Evolutionary conservation across 169 alveolate genomes (phyloP), one percentile per base, ranked within the genome.

Genomic region (Plasmodium relictum): DNA sequence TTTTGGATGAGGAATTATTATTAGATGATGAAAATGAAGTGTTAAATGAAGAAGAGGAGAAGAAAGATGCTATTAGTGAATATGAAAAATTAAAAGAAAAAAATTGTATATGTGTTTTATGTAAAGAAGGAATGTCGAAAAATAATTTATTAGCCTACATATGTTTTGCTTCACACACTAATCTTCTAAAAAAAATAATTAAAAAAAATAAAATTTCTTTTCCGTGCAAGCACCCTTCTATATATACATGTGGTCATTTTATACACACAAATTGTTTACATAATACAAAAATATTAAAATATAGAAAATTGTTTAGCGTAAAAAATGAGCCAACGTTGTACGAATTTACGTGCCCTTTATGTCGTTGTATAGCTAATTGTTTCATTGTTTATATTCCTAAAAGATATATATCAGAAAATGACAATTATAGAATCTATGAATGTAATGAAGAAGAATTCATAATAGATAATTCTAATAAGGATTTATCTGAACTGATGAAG

Each of bases 231-330:
- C 56, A 78, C 12, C 80, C 89, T 12, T 54, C 89, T 5, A 63
- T 78, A 78, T 78, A 78, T 18, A 78, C 89, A 3, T 78, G 89
- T 78, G 89, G 89, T 5, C 89, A 78, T 48, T 62, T 78, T 31
- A 65, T 78, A 31, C 89, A 78, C 45, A 78, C 73, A n/a, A 78
- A 52, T 5, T 78, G 89, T 50, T 69, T 78, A 2, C 89, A 78
- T 70, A 78, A 78, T 26, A 65, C 89, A n/a, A 62, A 66, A 39
- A 65, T 78, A 18, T 78, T 78, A 20, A 48, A 48, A 18, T 26
- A 41, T 41, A 45, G 71, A 24, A 78, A 65, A 48, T 45, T 50
- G 14, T 70, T 50, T 44, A 78, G 66, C 48, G 78, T 24, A 48
- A 78, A 20, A 20, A 37, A 68, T 50, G 65, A 42, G 24, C 89